These are phyloP conservation scores for Pythium scleroteichum DNA, from an alignment of 352 stramenopile genomes.

Conservation along the genomic window DNA sequence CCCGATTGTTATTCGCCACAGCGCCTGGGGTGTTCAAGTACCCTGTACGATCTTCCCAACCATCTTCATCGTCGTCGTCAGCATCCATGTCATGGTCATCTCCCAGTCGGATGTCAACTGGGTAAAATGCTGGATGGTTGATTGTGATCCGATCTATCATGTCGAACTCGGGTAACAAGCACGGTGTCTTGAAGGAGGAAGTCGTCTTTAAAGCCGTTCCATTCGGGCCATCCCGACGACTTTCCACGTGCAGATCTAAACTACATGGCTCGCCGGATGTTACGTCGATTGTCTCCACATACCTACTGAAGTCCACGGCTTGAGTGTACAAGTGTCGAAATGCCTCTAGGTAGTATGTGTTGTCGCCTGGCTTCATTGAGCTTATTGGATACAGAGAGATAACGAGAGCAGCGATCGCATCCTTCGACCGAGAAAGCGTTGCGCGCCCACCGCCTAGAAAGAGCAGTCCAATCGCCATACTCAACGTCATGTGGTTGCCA, in stretches of 20 bases:
- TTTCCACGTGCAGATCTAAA: conserved; percentile 49
- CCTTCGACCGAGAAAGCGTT: conserved; percentile 87
- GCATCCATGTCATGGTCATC: conserved; percentile 7
- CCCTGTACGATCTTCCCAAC: background rate
- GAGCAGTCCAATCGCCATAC: conserved; percentile 94
- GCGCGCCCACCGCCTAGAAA: conserved; percentile 95
- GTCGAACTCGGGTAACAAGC: conserved; percentile 64
- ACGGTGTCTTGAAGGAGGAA: conserved; percentile 56
- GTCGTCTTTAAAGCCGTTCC: conserved; percentile 12
- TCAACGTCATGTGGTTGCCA: conserved; percentile 95
- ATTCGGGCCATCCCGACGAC: conserved; percentile 20
- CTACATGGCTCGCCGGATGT: conserved; percentile 47
- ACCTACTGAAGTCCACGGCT: conserved; percentile 69
- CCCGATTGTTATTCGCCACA: conserved; percentile 57
- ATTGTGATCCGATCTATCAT: conserved; percentile 61
- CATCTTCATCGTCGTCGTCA: conserved; percentile 17
- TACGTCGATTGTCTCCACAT: conserved; percentile 81
- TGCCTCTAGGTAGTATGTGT: conserved; percentile 90
- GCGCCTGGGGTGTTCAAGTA: conserved; percentile 8
- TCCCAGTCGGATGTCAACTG: conserved; percentile 58
- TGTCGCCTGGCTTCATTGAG: conserved; percentile 92
- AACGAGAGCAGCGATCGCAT: conserved; percentile 94
- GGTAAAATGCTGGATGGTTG: conserved; percentile 53
- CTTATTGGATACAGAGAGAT: conserved; percentile 94
- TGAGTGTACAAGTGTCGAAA: conserved; percentile 92